phyloP scores from a whole-genome alignment of 169 alveolate genomes.

The Plasmodium berghei region DNA sequence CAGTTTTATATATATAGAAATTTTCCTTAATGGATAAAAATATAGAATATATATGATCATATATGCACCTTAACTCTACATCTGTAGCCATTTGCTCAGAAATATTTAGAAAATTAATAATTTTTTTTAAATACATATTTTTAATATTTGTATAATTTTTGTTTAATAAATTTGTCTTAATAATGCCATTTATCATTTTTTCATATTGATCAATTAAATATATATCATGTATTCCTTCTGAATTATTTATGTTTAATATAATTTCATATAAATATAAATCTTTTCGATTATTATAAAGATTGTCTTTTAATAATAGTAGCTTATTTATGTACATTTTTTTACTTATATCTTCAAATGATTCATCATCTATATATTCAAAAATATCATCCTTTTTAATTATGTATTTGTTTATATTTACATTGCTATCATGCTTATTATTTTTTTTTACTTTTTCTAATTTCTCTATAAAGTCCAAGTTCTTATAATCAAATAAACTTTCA shows the following conservation, averaged over 20 bases:
- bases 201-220: conserved; percentile 65
- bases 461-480: conserved; percentile 19
- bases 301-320: conserved; percentile 29
- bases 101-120: conserved; percentile 64
- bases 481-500: conserved; percentile 56
- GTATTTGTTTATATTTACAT: background rate
- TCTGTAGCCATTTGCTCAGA: conserved; percentile 42
- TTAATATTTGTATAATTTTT: conserved; percentile 61
- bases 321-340: conserved; percentile 73
- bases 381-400: conserved; percentile 44
- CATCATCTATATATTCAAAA: conserved; percentile 58
- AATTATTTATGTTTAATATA: conserved; percentile 51
- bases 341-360: conserved; percentile 48
- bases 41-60: conserved; percentile 24
- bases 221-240: conserved; percentile 37
- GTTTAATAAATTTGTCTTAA: conserved; percentile 58
- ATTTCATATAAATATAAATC: conserved; percentile 56
- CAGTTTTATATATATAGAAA: conserved; percentile 49
- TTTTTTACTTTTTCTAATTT: conserved; percentile 13
- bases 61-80: conserved; percentile 59
- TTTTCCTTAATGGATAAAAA: conserved; percentile 40
- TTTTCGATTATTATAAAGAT: conserved; percentile 53
- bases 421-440: conserved; percentile 9
- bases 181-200: conserved; percentile 60
- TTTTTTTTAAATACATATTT: conserved; percentile 73